Base-by-base conservation (phyloP, 1,139 yeast species). In the Blastobotrys malaysiensis region DNA sequence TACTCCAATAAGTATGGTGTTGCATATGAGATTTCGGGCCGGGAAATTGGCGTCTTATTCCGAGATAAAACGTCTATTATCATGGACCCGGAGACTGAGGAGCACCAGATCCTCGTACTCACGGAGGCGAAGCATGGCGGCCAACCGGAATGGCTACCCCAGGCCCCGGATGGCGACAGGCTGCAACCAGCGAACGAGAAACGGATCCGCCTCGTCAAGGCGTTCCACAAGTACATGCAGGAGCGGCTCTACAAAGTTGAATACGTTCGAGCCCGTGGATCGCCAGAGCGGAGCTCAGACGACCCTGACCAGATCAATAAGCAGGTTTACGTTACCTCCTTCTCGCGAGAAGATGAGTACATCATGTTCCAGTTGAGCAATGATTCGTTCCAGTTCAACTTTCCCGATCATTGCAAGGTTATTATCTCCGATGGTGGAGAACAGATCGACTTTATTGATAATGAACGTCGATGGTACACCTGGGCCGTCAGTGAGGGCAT, bases 1-100 rank as follows among this genome's bases (percentile, higher is more conserved):
- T 93, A 93, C 69, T 88, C 97, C 45, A 90, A 91, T 73, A 89
- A 88, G 67, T 95, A 91, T 70, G 99, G 99, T 0, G 86, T 95
- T 65, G 88, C 97, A 5, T 93, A 93, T 69, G 97, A 93, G 69
- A 75, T 93, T 54, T 88, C 93, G 36, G 87, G 91, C 55, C 95
- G 90, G 57, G 89, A 88, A 62, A 88, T 89, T 58, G 98, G 98
- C 5, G 61, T 60, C 13, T 46, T 55, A 20, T 61, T 59, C 54
- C 58, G 60, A 13, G 65, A 65, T 49, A 59, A 53, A 20, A 56
- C 62, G 13, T 56, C 64, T 0, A 52, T 57, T 39, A 54, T 58
- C 14, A 54, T 57, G 57, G 59, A 62, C 45, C 62, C 63, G 3
- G 53, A 36, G 14, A 52, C 57, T 13, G 50, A 45, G 18, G 56